These are phyloP conservation scores for Lactarius pseudohatsudake DNA, from an alignment of 768 basidiomycete genomes.

Conservation along the genomic window DNA sequence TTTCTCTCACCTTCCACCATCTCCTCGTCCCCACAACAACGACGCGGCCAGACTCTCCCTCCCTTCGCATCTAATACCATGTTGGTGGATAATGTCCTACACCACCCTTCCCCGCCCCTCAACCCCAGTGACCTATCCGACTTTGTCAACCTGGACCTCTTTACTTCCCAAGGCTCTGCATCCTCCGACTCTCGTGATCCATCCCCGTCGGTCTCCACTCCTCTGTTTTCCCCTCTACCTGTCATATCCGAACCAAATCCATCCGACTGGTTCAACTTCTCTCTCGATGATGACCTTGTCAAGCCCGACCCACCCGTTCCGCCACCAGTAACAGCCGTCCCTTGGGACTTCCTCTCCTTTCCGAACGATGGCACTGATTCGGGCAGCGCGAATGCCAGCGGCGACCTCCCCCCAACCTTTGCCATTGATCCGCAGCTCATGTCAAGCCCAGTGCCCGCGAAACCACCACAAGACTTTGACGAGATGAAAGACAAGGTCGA, in stretches of 20 bases:
- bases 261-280: conserved; percentile 33
- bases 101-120: conserved; percentile 19
- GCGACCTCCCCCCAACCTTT: conserved; percentile 36
- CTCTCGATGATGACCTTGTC: conserved; percentile 35
- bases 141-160: conserved; percentile 29
- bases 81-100: conserved; percentile 21
- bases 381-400: conserved; percentile 17
- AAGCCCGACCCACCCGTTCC: conserved; percentile 35
- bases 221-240: conserved; percentile 28
- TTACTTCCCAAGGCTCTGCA: conserved; percentile 19
- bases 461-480: conserved; percentile 41
- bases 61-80: conserved; percentile 10
- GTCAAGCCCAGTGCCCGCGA: conserved; percentile 53
- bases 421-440: conserved; percentile 79
- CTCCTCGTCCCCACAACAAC: conserved; percentile 11
- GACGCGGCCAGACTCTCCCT: background rate
- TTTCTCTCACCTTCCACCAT: conserved; percentile 21
- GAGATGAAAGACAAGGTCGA: conserved; percentile 39
- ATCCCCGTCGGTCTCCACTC: conserved; percentile 25
- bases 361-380: conserved; percentile 34
- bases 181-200: conserved; percentile 28
- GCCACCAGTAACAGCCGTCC: conserved; percentile 33
- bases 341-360: conserved; percentile 44
- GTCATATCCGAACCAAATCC: conserved; percentile 20
- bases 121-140: conserved; percentile 25